phyloP scores from a whole-genome alignment of 2,329 filamentous ascomycete species.

The Fusarium mexicanum region DNA sequence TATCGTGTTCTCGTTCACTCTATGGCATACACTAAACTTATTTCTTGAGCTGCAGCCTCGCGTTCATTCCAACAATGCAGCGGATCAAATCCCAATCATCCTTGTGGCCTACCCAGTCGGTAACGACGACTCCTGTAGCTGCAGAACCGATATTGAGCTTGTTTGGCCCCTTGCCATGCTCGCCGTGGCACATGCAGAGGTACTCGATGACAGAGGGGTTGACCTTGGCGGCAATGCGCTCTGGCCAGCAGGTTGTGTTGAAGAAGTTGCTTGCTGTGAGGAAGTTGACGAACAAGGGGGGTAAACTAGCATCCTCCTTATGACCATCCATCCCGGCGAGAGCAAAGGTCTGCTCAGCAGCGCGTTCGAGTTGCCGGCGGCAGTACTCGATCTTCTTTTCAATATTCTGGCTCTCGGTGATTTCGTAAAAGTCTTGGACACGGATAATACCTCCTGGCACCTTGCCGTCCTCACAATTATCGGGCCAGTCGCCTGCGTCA shows the following conservation, averaged over 20 bases:
- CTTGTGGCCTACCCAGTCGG: conserved; percentile 88
- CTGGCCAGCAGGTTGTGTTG: conserved; percentile 91
- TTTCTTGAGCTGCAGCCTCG: conserved; percentile 64
- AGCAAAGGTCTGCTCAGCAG: conserved; percentile 62
- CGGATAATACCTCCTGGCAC: conserved; percentile 77
- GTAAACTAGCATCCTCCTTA: conserved; percentile 45
- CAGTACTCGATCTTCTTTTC: conserved; percentile 80
- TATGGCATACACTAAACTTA: conserved; percentile 35
- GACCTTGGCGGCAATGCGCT: conserved; percentile 85
- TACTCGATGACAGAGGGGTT: conserved; percentile 80
- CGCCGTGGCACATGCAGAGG: conserved; percentile 66
- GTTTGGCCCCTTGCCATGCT: conserved; percentile 59
- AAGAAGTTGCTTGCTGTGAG: conserved; percentile 94
- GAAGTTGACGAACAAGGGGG: conserved; percentile 89
- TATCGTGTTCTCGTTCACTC: neutral
- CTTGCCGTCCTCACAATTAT: conserved; percentile 83
- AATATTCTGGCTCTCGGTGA: conserved; percentile 79
- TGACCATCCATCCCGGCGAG: conserved; percentile 51
- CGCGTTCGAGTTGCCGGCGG: conserved; percentile 79
- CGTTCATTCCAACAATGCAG: conserved; percentile 92
- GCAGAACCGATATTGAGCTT: conserved; percentile 72
- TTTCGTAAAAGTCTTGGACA: conserved; percentile 95
- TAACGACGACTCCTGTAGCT: conserved; percentile 87
- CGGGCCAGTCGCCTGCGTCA: conserved; percentile 77
- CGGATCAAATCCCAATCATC: conserved; percentile 92